Base-by-base conservation (phyloP, 768 basidiomycete species). In the Auricularia heimuer region DNA sequence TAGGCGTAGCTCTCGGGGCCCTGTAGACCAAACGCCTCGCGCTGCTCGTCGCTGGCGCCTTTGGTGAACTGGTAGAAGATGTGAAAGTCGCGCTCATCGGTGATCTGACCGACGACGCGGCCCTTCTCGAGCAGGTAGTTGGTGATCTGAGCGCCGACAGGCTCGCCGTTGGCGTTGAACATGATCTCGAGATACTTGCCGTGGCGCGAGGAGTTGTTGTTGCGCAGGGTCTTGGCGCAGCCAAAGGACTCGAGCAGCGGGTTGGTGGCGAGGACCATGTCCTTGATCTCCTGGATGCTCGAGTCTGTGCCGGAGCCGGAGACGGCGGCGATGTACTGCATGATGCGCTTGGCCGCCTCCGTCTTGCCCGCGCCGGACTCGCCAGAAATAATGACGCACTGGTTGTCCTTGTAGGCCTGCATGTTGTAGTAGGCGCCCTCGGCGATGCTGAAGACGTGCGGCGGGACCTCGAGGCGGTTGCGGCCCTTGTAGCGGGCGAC, bases 41-140 rank as follows among this genome's bases (percentile, higher is more conserved):
- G 85, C 75, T 98, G 93, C 58, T 88, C 91, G 60, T 87, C 81
- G 6, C 90, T 86, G 3, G 97, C 96, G 4, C 87, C 94, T 73
- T 98, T 99, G 34, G 97, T 98, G 75, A 98, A 97, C 73, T 99
- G 97, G 75, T 98, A 99, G 80, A 99, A 98, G 67, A 99, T 95
- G 72, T 99, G 97, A 76, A 98, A 98, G 75, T 97, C 92, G 67
- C 97, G 86, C 76, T 99, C 97, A 69, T 91, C 89, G 74, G 92
- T 89, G 64, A 98, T 91, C 73, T 99, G 97, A 39, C 95, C 94
- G 11, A 98, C 95, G 12, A 98, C 93, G 66, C 94, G 86, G 24
- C 93, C 92, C 77, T 99, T 99, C 77, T 99, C 97, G 66, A 99
- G 78, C 10, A 99, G 83, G 73, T 99, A 99, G 74, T 98, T 99